A percentile compares a stretch with the other conserved stretches of the same genome.
These are phyloP conservation scores for Brassica cretica DNA, from an alignment of 345 rosid genomes.

Conservation along the genomic window DNA sequence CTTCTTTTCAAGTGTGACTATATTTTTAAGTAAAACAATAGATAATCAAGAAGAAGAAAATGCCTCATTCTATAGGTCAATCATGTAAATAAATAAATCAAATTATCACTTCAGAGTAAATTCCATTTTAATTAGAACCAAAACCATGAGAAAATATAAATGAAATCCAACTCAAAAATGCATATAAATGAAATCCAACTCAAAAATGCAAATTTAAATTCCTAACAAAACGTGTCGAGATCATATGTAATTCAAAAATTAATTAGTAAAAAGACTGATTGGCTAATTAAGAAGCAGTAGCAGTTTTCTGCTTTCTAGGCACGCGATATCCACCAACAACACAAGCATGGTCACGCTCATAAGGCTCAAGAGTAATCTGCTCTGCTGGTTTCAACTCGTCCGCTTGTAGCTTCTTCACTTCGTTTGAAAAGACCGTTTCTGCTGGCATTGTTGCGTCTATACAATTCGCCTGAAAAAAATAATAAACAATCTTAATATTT, in stretches of 20 bases:
- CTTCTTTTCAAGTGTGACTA: too few species aligned
- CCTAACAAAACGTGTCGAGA: background rate
- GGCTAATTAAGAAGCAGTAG: slow-evolving; percentile 1
- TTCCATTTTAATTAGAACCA: background rate
- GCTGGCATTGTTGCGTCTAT: slow-evolving; percentile 68
- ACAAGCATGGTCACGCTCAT: slow-evolving; percentile 95
- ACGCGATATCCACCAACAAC: slow-evolving; percentile 79
- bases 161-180: too few species aligned
- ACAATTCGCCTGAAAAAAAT: slow-evolving; percentile 69
- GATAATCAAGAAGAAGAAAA: background rate
- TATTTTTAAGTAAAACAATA: too few species aligned
- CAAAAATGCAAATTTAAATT: background rate
- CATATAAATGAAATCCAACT: too few species aligned
- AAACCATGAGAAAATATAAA: too few species aligned
- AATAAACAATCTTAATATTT: background rate
- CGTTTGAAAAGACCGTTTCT: slow-evolving; percentile 74
- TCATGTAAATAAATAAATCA: background rate
- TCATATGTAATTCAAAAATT: background rate
- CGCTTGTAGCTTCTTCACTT: slow-evolving; percentile 79
- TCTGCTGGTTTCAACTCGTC: slow-evolving; percentile 90
- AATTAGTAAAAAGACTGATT: background rate
- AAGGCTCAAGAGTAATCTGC: slow-evolving; percentile 91
- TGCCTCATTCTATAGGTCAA: background rate
- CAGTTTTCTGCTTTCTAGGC: slow-evolving; percentile 73
- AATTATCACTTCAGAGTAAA: background rate